Base-by-base conservation (phyloP, 1,284 basidiomycete genomes). In the Boletus holoroseus region DNA sequence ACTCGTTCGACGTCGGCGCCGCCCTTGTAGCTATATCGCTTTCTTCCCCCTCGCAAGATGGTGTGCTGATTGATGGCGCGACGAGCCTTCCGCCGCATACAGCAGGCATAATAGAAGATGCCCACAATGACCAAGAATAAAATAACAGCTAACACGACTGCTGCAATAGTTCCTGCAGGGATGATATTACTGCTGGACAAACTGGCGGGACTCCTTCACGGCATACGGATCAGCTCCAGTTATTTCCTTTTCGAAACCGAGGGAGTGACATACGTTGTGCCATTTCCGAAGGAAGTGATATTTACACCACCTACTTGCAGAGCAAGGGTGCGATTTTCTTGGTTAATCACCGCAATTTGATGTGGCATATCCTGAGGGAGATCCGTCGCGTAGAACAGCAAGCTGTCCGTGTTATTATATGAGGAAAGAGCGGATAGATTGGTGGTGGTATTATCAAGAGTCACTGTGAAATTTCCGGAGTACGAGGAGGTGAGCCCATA, bases 311-410 rank as follows among this genome's bases (percentile, higher is more conserved):
- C 65, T 16, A 51, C 62, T 22, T 40, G 55, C 42, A 77, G 55
- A 32, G 72, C 70, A 47, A 79, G 63, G 15, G 73, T 71, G 1
- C 73, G 64, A 32, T 79, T 77, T 55, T 78, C 77, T 27, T 73
- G 69, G 64, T 89, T 88, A 30, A 68, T 68, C 40, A 89, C 68
- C 15, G 72, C 65, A 34, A 89, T 59, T 2, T 70, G 63, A 61
- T 89, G 85, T 12, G 61, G 54, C 11, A 58, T 44, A 35, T 64
- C 66, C 15, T 76, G 69, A 58, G 85, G 73, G 42, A 89, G 74
- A n/a, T 77, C 78, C 22, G 78, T 77, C 28, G 76, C 73, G 57
- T 76, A 83, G 62, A 81, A 88, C 9, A 89, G 71, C 11, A 81
- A 67, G 26, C 76, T 72, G 44, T 77, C 66, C 44, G 73, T 63